Conservation (phyloP, 148 eudicot genomes). For the Bassia scoparia region DNA sequence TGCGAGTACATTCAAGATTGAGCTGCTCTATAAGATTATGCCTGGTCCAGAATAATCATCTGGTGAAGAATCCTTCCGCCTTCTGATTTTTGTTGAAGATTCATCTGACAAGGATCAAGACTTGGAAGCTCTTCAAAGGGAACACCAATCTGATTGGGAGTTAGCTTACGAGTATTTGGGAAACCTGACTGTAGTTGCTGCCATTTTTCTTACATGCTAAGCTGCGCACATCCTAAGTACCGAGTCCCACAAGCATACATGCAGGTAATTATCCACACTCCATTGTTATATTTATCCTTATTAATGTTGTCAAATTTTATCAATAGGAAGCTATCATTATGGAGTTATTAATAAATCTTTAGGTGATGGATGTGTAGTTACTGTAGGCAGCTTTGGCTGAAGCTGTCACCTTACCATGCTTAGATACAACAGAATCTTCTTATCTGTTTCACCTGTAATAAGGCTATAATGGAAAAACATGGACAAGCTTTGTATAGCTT, state of each 20-base stretch:
- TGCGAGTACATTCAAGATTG: slow-evolving; percentile 58
- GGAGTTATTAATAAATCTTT: slow-evolving; percentile 81
- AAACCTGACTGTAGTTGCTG: slow-evolving; percentile 58
- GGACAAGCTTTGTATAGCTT: slow-evolving; percentile 89
- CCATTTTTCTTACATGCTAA: slow-evolving; percentile 40
- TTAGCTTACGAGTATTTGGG: slow-evolving; percentile 61
- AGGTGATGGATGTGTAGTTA: slow-evolving; percentile 93
- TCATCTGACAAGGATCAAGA: slow-evolving; percentile 48
- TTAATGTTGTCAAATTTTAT: background rate
- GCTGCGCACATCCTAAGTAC: slow-evolving; percentile 63
- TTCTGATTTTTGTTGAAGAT: slow-evolving; percentile 43
- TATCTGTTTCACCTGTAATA: slow-evolving; percentile 90
- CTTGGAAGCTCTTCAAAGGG: slow-evolving; percentile 53
- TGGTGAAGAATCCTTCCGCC: slow-evolving; percentile 64
- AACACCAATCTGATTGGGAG: slow-evolving; percentile 64
- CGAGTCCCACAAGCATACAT: slow-evolving; percentile 38
- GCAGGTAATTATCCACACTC: slow-evolving; percentile 49
- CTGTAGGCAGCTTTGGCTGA: slow-evolving; percentile 77
- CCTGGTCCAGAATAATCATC: slow-evolving; percentile 58
- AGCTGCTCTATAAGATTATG: slow-evolving; percentile 60
- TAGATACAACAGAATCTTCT: slow-evolving; percentile 44
- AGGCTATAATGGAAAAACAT: slow-evolving; percentile 82
- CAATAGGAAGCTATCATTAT: slow-evolving; percentile 73
- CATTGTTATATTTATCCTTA: background rate
- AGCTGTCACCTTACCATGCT: slow-evolving; percentile 53